Percentiles rank a stretch among this genome's conserved stretches.
Evolutionary conservation across 768 basidiomycete genomes (phyloP).

Genomic region (Mycena haematopus): DNA sequence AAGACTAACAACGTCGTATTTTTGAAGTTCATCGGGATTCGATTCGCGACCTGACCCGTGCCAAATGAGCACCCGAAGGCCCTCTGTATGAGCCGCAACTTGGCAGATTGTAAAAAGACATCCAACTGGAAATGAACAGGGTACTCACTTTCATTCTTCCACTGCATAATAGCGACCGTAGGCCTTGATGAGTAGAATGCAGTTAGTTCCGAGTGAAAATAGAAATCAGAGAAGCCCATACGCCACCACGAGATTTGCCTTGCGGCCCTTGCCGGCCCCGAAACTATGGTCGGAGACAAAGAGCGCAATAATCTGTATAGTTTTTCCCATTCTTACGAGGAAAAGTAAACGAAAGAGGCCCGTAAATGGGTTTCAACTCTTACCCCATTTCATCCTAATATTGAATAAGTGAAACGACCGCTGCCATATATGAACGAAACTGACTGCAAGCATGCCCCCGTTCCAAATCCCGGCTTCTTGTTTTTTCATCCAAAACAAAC

Average conservation of each 20-base stretch:
- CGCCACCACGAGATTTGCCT: constrained; percentile 94
- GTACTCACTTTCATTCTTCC: constrained; percentile 80
- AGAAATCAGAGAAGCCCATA: constrained; percentile 55
- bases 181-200: constrained; percentile 47
- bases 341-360: constrained; percentile 10
- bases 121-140: not conserved
- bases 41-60: constrained; percentile 81
- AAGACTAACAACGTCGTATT: constrained; percentile 82
- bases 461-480: constrained; percentile 89
- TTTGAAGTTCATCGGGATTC: constrained; percentile 70
- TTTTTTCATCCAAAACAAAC: constrained; percentile 93
- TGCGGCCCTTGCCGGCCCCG: constrained; percentile 44
- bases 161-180: constrained; percentile 73
- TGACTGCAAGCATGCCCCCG: constrained; percentile 91
- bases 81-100: constrained; percentile 79
- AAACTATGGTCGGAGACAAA: constrained; percentile 69
- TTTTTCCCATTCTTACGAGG: constrained; percentile 81
- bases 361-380: constrained; percentile 30
- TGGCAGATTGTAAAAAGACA: not conserved
- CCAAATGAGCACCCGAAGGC: constrained; percentile 90
- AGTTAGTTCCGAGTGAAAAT: constrained; percentile 51
- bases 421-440: constrained; percentile 35
- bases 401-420: constrained; percentile 1
- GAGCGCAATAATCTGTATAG: constrained; percentile 94
- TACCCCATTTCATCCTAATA: constrained; percentile 92